These are phyloP conservation scores for Mycena crocata DNA, from an alignment of 768 basidiomycete genomes.

Conservation along the genomic window DNA sequence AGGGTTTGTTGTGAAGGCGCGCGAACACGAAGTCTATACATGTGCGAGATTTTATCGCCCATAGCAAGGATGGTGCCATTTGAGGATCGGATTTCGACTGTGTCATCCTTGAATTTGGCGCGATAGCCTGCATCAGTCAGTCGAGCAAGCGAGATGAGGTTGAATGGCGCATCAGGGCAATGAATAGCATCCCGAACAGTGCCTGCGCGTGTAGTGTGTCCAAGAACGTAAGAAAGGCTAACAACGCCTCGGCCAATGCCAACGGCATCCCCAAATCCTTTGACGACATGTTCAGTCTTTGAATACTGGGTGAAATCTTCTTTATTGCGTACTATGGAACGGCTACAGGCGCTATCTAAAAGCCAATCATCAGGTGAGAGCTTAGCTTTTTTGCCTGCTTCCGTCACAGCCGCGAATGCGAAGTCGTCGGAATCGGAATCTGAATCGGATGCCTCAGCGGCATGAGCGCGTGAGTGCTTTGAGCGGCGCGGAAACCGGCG, in stretches of 20 bases:
- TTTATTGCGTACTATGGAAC: constrained; percentile 19
- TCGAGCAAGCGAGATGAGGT: constrained; percentile 35
- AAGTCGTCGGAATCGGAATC: too few relatives aligned
- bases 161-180: background rate
- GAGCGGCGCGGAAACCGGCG: too few relatives aligned
- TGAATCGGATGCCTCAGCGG: too few relatives aligned
- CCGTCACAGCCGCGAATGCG: too few relatives aligned
- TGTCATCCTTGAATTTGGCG: constrained; percentile 19
- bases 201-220: background rate
- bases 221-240: background rate
- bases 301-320: constrained; percentile 9
- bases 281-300: background rate
- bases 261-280: constrained; percentile 5
- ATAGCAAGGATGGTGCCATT: background rate
- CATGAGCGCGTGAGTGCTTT: constrained; percentile 9
- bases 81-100: constrained; percentile 13
- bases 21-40: constrained; percentile 10
- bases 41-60: constrained; percentile 15
- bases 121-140: constrained; percentile 25
- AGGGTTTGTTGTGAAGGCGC: background rate
- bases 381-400: too few relatives aligned
- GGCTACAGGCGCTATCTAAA: constrained; percentile 14
- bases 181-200: background rate
- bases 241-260: background rate
- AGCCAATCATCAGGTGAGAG: constrained; percentile 13